Base-by-base conservation (phyloP, 2,329 filamentous ascomycete species). In the Fusarium avenaceum region DNA sequence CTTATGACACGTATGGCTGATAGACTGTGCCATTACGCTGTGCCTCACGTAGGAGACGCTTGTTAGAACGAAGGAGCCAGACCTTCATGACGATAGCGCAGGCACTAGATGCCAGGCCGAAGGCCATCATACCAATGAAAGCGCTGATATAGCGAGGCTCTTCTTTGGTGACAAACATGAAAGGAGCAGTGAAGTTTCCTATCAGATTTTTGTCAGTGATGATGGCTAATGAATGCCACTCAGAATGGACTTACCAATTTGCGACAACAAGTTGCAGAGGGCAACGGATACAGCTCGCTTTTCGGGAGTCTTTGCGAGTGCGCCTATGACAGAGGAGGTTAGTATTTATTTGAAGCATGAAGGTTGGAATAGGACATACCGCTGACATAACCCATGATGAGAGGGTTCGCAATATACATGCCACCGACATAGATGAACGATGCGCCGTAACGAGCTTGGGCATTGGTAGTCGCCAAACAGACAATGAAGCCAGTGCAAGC, bases 321-420 rank as follows among this genome's bases (percentile, higher is more conserved):
- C 58, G 47, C 52, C 50, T 54, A 9, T 2, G 2, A 9, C 1
- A 7, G n/a, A 11, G 0, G 22, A 10, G n/a, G 10, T 35, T 1
- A 54, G 42, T 2, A 32, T 6, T 0, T n/a, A 3, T 2, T 4
- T 6, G 28, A 0, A 20, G 4, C 17, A 10, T 10, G 9, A 0
- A 8, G 8, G 1, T 0, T 6, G 1, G 2, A 2, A 28, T 14
- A 4, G 3, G 1, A 15, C 30, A 6, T 48, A 28, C 57, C 58
- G n/a, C 40, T 62, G 4, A 62, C 58, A 14, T 62, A 62, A 3
- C 58, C 58, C 58, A 62, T 62, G 3, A 62, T 62, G 3, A 62
- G 57, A 19, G 57, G 58, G 22, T 62, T 62, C 5, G 58, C 58
- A 19, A 62, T 62, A 11, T 62, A 62, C 58, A 62, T 62, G 14